Evolutionary conservation across 2,329 filamentous ascomycete species (phyloP), one percentile per base, ranked within the genome.

Genomic region (Talaromyces albobiverticillius): DNA sequence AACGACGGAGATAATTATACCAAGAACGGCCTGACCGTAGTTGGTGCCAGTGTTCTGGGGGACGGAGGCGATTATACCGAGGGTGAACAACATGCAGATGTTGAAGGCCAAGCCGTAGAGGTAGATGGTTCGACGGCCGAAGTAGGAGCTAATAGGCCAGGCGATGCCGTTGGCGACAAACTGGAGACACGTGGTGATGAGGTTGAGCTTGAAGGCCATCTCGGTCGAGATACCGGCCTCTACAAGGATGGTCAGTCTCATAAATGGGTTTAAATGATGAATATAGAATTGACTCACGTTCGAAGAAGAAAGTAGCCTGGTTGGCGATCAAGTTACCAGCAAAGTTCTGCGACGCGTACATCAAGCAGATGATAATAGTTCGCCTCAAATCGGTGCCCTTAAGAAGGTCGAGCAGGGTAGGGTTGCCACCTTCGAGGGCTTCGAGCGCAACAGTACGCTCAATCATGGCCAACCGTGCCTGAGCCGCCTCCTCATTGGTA

Each of bases 271-370:
- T n/a, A 18, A 6, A 18, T 26, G 10, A 6, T 42, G 8, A 79
- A 64, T 88, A 84, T 46, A 76, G 82, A 57, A 85, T 85, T 65
- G 85, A 80, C 42, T 83, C 84, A 52, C 87, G 74, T 4, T 65
- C 64, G 22, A 77, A 58, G 13, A 65, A 66, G 61, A 72, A 76
- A 1, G 72, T 61, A 20, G 68, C 57, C n/a, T 82, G 78, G 57
- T 51, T 77, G 53, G 25, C 41, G 16, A 76, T 69, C 2, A 64
- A 60, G 45, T 65, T 53, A 13, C 51, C 67, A n/a, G 64, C 65
- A 47, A 74, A 64, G 11, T 60, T 56, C 8, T 63, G 64, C 0
- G 69, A 57, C 0, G 62, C 62, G 46, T 74, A 71, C 1, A 67
- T 64, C 20, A 64, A 57, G 57, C 65, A 73, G 36, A 65, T 68